phyloP scores from a whole-genome alignment of 2,329 filamentous ascomycete species.

The Aspergillus eucalypticola region DNA sequence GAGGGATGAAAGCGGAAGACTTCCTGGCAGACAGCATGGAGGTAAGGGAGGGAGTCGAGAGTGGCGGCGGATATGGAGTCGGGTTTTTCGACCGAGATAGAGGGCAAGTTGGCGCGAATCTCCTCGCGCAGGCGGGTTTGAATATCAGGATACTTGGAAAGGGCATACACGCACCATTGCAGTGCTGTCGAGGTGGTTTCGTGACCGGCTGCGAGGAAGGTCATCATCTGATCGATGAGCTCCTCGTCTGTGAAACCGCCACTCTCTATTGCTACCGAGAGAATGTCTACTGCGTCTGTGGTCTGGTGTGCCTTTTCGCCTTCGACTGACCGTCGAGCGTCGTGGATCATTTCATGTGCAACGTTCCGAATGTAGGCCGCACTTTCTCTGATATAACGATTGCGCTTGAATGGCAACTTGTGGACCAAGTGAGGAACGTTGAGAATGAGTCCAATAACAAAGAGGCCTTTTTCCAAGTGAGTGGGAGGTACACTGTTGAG shows the following conservation, averaged over 20 bases:
- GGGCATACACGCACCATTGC: conserved; percentile 72
- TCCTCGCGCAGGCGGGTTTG: conserved; percentile 69
- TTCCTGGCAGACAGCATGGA: conserved; percentile 78
- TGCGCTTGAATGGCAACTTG: conserved; percentile 68
- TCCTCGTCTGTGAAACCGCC: conserved; percentile 75
- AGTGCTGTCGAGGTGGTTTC: conserved; percentile 76
- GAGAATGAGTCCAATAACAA: conserved; percentile 59
- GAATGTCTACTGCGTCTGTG: conserved; percentile 65
- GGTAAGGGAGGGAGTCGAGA: conserved; percentile 73
- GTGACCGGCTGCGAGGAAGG: conserved; percentile 79
- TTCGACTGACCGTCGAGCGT: conserved; percentile 63
- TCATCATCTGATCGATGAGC: conserved; percentile 88
- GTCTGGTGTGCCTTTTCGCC: conserved; percentile 19
- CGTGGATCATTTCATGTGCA: conserved; percentile 67
- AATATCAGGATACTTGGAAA: conserved; percentile 65
- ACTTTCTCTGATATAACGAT: conserved; percentile 62
- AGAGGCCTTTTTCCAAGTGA: conserved; percentile 48
- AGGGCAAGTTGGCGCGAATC: conserved; percentile 62
- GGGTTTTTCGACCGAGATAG: conserved; percentile 58
- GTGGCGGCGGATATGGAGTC: conserved; percentile 60
- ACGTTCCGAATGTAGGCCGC: conserved; percentile 62
- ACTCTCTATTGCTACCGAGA: conserved; percentile 76
- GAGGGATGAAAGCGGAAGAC: conserved; percentile 72
- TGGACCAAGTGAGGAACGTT: conserved; percentile 64
- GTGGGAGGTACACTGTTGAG: conserved; percentile 24